phyloP scores from a whole-genome alignment of 176 grass and related monocot species.

The Eragrostis curvula region DNA sequence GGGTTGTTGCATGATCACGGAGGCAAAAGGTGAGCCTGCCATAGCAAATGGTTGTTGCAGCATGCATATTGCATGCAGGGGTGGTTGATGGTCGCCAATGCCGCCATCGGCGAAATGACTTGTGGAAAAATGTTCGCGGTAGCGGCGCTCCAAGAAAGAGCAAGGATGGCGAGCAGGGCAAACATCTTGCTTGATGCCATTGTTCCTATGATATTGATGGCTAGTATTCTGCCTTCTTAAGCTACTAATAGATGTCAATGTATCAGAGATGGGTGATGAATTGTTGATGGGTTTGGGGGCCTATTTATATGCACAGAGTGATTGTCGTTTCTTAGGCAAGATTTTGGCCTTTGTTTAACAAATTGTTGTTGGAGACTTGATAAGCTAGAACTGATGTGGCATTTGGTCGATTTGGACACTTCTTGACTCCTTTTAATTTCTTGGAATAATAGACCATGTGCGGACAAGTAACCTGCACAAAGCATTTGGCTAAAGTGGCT shows the following conservation, averaged over 20 bases:
- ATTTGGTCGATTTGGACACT: background rate
- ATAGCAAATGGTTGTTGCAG: background rate
- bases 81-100: background rate
- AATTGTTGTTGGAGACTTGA: background rate
- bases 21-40: background rate
- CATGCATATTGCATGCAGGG: background rate
- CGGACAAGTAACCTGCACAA: background rate
- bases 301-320: background rate
- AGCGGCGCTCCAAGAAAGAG: background rate
- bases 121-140: background rate
- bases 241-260: background rate
- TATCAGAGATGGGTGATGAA: background rate
- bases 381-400: background rate
- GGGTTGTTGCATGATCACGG: too few species aligned
- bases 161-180: background rate
- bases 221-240: too few species aligned
- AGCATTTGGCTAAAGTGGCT: background rate
- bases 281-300: background rate
- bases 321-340: background rate
- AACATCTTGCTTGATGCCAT: background rate
- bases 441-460: background rate
- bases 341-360: background rate
- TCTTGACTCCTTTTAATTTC: background rate
- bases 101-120: background rate
- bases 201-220: background rate